phyloP scores from a whole-genome alignment of 257 asterid genomes.

The Plantago elongata region DNA sequence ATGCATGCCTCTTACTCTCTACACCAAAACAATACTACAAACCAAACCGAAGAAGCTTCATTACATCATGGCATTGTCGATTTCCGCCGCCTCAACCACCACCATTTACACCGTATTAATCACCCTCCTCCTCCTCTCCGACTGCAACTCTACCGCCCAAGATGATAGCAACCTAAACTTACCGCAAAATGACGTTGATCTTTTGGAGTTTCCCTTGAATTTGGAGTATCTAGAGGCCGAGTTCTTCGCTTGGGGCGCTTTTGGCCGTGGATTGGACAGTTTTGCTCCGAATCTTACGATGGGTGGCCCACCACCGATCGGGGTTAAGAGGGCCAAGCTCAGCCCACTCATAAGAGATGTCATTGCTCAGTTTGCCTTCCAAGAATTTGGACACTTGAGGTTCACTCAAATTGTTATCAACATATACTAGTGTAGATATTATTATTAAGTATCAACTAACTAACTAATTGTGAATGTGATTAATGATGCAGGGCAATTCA shows the following conservation, averaged over 20 bases:
- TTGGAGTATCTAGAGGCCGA: constrained; percentile 81
- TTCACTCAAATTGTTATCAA: background rate
- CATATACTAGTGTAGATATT: background rate
- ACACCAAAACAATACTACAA: background rate
- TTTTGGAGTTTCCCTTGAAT: constrained; percentile 65
- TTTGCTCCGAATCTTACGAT: constrained; percentile 44
- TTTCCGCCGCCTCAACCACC: constrained; percentile 20
- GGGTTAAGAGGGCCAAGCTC: constrained; percentile 43
- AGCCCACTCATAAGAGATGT: constrained; percentile 44
- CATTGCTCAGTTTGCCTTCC: constrained; percentile 68
- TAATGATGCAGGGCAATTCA: constrained; percentile 72
- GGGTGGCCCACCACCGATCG: constrained; percentile 68
- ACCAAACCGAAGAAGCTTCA: background rate
- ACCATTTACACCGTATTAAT: constrained; percentile 10
- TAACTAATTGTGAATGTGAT: background rate
- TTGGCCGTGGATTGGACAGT: constrained; percentile 58
- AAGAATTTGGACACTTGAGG: constrained; percentile 92
- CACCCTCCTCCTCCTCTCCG: constrained; percentile 12
- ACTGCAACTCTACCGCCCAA: constrained; percentile 2
- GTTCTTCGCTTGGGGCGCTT: constrained; percentile 63
- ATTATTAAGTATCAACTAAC: background rate
- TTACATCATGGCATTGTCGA: constrained; percentile 25
- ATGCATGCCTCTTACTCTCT: background rate
- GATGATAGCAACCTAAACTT: background rate
- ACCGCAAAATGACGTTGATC: constrained; percentile 39